These are phyloP conservation scores for Westerdykella sp. DNA, from an alignment of 2,329 filamentous ascomycete genomes.

Conservation along the genomic window DNA sequence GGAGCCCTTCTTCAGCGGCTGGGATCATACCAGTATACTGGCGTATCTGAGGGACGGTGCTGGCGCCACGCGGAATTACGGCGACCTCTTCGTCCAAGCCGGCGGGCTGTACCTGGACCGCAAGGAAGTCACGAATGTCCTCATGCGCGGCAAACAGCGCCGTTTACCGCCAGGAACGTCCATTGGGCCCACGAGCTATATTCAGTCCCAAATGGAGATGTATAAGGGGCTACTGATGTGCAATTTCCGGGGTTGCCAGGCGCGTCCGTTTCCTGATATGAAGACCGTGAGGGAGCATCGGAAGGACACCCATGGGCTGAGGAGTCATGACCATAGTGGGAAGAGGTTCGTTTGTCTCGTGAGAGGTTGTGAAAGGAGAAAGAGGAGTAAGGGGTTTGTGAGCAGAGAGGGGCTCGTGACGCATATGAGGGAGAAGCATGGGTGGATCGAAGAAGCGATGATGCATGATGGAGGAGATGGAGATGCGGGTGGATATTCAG, in stretches of 20 bases:
- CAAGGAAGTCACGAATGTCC: conserved; percentile 15
- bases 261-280: conserved; percentile 11
- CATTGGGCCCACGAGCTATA: neutral
- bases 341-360: conserved; percentile 11
- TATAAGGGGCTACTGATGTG: conserved; percentile 16
- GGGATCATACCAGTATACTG: conserved; percentile 15
- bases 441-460: neutral
- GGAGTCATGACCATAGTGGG: conserved; percentile 13
- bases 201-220: conserved; percentile 17
- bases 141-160: conserved; percentile 3
- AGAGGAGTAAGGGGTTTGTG: conserved; percentile 15
- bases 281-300: conserved; percentile 13
- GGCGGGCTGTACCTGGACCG: conserved; percentile 14
- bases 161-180: neutral
- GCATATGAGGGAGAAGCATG: conserved; percentile 10
- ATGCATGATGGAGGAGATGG: too few relatives aligned
- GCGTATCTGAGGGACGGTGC: conserved; percentile 13
- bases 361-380: conserved; percentile 12
- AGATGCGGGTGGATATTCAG: too few relatives aligned
- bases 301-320: conserved; percentile 11
- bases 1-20: conserved; percentile 14
- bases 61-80: too few relatives aligned
- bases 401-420: conserved; percentile 11
- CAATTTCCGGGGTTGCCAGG: conserved; percentile 14
- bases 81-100: conserved; percentile 3